Evolutionary conservation across 2,329 filamentous ascomycete species (phyloP), one percentile per base, ranked within the genome.

Genomic region (Tricladium varicosporioides): DNA sequence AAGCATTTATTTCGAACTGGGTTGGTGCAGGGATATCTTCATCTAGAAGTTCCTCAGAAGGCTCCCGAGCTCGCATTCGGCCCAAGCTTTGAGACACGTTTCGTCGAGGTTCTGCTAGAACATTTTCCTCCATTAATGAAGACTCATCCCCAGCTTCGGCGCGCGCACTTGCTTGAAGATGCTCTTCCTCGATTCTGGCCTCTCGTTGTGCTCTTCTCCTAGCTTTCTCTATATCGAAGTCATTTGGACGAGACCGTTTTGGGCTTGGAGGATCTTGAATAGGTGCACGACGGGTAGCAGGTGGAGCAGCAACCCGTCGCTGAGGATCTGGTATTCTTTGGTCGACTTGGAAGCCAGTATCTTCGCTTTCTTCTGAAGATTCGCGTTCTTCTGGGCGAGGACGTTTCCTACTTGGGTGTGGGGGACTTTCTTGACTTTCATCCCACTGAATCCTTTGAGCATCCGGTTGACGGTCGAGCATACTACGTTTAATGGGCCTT

Each of bases 301-400:
- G 11, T 10, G 49, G 32, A 19, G 53, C 51, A 27, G 51, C 32
- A 14, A 14, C 31, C 46, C 62, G 62, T 42, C 60, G 59, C n/a
- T 14, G 14, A 15, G 54, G 63, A 52, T 66, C 36, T 18, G 58
- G 60, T 10, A 47, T 22, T 56, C 62, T 60, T 27, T 55, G 15
- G 53, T 69, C 63, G 27, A 51, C 54, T 55, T 68, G 48, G 49
- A 66, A 69, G 0, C 57, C 65, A 43, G 59, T 50, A 18, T 68
- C 67, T 31, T 65, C 57, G 32, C 62, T 63, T 13, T 60, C 59
- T 11, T 65, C 60, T 16, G 49, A 42, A 22, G 56, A 52, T 16
- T 57, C 57, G 14, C 43, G 51, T 9, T 32, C 16, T 42, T 57
- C 19, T 9, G 18, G 43, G 18, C 16, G 40, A 2, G 4, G 36